Evolutionary conservation across 768 basidiomycete genomes (phyloP).

Genomic region (Mrakia blollopis): DNA sequence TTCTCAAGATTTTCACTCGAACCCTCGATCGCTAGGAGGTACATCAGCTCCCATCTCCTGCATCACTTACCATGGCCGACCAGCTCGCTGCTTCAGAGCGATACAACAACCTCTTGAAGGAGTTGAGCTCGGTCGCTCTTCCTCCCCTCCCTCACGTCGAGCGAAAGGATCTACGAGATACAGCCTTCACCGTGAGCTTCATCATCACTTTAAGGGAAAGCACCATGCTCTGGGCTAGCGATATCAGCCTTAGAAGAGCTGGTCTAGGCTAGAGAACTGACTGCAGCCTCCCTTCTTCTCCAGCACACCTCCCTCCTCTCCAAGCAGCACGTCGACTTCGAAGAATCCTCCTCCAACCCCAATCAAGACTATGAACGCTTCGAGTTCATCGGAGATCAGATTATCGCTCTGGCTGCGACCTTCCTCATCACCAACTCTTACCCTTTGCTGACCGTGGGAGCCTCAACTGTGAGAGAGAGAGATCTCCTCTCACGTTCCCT

Average conservation of each 20-base stretch:
- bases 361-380: not conserved
- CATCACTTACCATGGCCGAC: no score
- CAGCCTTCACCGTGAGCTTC: not conserved
- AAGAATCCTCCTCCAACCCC: not conserved
- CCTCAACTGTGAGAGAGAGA: not conserved
- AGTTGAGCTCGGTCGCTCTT: not conserved
- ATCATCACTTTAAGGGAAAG: not conserved
- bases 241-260: no score
- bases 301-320: not conserved
- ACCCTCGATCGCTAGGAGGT: no score
- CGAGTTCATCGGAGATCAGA: slow-evolving; percentile 12
- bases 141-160: not conserved
- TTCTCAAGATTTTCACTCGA: no score
- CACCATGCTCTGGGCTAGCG: not conserved
- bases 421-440: slow-evolving; percentile 7
- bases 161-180: not conserved
- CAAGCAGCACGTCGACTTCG: not conserved
- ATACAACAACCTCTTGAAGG: not conserved
- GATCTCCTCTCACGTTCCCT: not conserved
- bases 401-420: not conserved
- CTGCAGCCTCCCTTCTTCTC: not conserved
- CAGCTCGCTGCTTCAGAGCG: no score
- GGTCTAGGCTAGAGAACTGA: no score
- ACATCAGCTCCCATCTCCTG: no score
- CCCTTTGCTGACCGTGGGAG: slow-evolving; percentile 1